Evolutionary conservation across 2,329 filamentous ascomycete species (phyloP), one percentile per base, ranked within the genome.

Genomic region (Pseudogymnoascus sp.): DNA sequence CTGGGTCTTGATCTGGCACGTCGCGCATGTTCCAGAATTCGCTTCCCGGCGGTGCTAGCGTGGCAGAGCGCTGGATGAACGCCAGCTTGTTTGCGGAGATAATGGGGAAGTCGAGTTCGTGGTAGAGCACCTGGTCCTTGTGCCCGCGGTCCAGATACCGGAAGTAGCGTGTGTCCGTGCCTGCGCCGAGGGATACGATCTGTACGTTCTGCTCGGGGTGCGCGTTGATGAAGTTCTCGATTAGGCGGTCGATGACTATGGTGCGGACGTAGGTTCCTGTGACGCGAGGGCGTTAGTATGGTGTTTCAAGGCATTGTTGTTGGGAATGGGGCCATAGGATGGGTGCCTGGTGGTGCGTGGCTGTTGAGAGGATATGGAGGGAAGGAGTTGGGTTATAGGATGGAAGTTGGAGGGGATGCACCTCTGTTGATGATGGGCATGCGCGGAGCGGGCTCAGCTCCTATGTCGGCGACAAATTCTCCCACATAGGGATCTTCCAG

Each of bases 341-440:
- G 59, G 60, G 29, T 36, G 58, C 21, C 21, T 21, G 21, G 21
- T 21, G 21, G 21, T 21, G 21, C 21, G 21, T 61, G 24, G 5
- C 26, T 40, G 24, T n/a, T 21, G 21, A 21, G 21, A 21, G 21
- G 21, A 21, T 21, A 21, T 21, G 40, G 65, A 36, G 65, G 21
- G 15, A 8, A 24, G 9, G 17, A 50, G 41, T 21, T 21, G 21
- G 21, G 21, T 21, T 21, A 21, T 21, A 21, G 21, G 21, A 21
- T 21, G 21, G 21, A 21, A 21, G 21, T 21, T 21, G 21, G 21
- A 39, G 26, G 39, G 10, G 58, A 67, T 77, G 66, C 74, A 91
- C 93, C 93, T 84, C 93, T 81, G 71, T 99, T 97, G 70, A 99
- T 96, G 64, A 99, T 90, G 59, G 94, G 94, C 65, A 95, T 81